These are phyloP conservation scores for Amaranthus cruentus DNA, from an alignment of 148 eudicot genomes.

Conservation along the genomic window DNA sequence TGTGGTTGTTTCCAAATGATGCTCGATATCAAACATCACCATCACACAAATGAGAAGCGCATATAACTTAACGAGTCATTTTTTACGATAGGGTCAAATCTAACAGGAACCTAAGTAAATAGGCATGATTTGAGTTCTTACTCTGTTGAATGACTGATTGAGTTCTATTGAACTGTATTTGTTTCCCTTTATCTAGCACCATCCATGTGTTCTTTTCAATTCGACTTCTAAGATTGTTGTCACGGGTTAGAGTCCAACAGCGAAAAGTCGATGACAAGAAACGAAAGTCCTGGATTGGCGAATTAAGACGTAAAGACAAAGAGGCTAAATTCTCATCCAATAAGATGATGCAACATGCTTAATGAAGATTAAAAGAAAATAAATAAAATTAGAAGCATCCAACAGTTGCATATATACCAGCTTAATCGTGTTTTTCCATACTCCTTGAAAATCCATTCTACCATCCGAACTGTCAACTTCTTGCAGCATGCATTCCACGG, in stretches of 20 bases:
- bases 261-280: neutral
- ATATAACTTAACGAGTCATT: neutral
- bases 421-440: neutral
- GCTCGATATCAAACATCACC: neutral
- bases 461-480: neutral
- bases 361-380: neutral
- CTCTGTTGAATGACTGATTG: neutral
- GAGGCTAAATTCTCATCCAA: neutral
- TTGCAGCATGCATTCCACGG: slow-evolving; percentile 1
- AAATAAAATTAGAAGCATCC: neutral
- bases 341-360: neutral
- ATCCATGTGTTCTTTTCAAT: neutral
- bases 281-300: neutral
- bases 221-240: neutral
- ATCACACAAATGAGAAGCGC: neutral
- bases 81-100: neutral
- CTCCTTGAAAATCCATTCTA: neutral
- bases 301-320: neutral
- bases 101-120: neutral
- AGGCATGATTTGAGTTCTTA: neutral
- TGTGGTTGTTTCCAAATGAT: too few relatives aligned
- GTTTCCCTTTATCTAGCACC: neutral
- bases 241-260: too few relatives aligned
- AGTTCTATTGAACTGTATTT: neutral
- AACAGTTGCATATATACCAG: neutral